Conservation (phyloP, 306 rosid species). For the Vigna trinervia region DNA sequence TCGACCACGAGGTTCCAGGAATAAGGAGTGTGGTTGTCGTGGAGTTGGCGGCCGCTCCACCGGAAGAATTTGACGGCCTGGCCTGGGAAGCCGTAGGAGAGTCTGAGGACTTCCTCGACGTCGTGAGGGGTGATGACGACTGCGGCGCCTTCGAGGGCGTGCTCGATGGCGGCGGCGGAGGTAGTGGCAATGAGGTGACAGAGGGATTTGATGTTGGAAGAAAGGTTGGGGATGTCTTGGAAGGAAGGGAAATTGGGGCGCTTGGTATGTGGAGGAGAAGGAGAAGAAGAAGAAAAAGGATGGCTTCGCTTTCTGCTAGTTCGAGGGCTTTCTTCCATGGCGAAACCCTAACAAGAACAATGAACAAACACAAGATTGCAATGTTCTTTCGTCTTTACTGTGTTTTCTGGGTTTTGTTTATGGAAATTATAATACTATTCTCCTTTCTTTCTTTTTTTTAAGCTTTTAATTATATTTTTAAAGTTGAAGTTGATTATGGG, state of each 20-base stretch:
- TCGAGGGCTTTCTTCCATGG: neutral
- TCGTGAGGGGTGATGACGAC: constrained; percentile 51
- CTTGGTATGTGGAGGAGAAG: neutral
- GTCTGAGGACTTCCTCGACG: constrained; percentile 66
- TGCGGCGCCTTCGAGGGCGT: constrained; percentile 44
- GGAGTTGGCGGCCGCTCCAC: constrained; percentile 67
- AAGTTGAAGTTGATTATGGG: no score
- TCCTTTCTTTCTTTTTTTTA: no score
- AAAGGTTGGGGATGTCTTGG: constrained; percentile 49
- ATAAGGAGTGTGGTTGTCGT: constrained; percentile 64
- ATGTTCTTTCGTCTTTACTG: neutral
- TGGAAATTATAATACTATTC: no score
- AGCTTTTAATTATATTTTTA: no score
- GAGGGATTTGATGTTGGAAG: constrained; percentile 50
- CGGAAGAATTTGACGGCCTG: constrained; percentile 72
- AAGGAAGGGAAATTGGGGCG: constrained; percentile 49
- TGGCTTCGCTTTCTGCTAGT: neutral
- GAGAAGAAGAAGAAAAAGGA: neutral
- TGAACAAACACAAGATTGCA: no score
- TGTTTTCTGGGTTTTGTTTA: no score
- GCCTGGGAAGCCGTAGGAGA: constrained; percentile 67
- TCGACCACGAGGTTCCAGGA: constrained; percentile 76
- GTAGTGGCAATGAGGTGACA: constrained; percentile 61
- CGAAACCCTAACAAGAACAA: neutral
- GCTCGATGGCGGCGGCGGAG: constrained; percentile 50